phyloP scores from a whole-genome alignment of 148 eudicot genomes.

The Heliamphora exappendiculata region DNA sequence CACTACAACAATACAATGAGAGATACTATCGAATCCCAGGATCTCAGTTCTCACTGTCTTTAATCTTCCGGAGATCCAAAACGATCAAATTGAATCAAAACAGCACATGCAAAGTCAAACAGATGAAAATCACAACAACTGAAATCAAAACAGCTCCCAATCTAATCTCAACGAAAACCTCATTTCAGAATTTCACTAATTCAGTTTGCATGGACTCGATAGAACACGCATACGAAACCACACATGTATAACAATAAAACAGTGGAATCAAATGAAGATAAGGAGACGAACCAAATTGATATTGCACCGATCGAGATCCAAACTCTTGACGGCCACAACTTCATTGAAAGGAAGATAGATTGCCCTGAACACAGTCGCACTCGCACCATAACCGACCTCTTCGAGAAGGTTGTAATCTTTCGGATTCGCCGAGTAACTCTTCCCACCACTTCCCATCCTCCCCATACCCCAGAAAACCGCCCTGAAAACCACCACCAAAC shows the following conservation, averaged over 20 bases:
- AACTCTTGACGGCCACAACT: constrained; percentile 83
- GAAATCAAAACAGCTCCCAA: constrained; percentile 1
- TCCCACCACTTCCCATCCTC: constrained; percentile 27
- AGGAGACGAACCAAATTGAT: constrained; percentile 59
- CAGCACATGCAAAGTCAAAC: neutral
- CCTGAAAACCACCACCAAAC: neutral
- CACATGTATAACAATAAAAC: neutral
- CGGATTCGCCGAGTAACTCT: constrained; percentile 45
- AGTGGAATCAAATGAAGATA: constrained; percentile 1
- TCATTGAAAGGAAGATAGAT: constrained; percentile 81
- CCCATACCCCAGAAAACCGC: constrained; percentile 25
- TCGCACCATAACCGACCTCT: constrained; percentile 82
- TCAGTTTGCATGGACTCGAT: neutral
- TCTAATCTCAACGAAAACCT: neutral
- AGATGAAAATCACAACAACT: neutral
- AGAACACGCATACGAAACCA: no score
- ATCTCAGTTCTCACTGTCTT: neutral
- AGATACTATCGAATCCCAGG: neutral
- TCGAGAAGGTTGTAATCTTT: constrained; percentile 77
- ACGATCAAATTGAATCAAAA: neutral
- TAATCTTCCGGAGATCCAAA: neutral
- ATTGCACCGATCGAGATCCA: constrained; percentile 98
- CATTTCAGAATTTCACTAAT: neutral
- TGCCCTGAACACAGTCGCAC: constrained; percentile 83
- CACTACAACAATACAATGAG: neutral